phyloP scores from a whole-genome alignment of 371 early-diverging fungal species.

The Apophysomyces trapeziformis region DNA sequence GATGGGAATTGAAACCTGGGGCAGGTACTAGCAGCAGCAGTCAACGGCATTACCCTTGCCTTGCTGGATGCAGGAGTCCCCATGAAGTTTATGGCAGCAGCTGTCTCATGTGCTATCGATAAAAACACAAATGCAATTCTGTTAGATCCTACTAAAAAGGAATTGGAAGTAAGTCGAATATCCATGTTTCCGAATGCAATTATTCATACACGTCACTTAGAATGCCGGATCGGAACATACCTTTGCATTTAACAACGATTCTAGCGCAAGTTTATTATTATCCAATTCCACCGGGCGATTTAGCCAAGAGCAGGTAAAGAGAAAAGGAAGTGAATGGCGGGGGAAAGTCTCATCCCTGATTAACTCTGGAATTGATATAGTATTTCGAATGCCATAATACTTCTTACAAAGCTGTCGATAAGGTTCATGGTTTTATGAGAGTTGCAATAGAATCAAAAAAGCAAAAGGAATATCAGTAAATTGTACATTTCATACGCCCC shows the following conservation, averaged over 20 bases:
- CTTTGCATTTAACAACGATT: slow-evolving; percentile 79
- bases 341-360: background rate
- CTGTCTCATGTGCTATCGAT: slow-evolving; percentile 75
- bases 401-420: slow-evolving; percentile 52
- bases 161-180: slow-evolving; percentile 61
- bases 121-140: slow-evolving; percentile 60
- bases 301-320: slow-evolving; percentile 64
- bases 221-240: slow-evolving; percentile 78
- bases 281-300: slow-evolving; percentile 75
- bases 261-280: slow-evolving; percentile 38
- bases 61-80: slow-evolving; percentile 94
- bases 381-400: slow-evolving; percentile 55
- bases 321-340: background rate
- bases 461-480: slow-evolving; percentile 60
- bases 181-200: background rate
- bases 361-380: slow-evolving; percentile 16
- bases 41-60: slow-evolving; percentile 86
- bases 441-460: slow-evolving; percentile 61
- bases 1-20: background rate
- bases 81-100: slow-evolving; percentile 70
- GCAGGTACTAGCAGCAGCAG: slow-evolving; percentile 73
- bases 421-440: slow-evolving; percentile 63
- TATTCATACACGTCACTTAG: slow-evolving; percentile 26
- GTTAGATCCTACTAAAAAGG: slow-evolving; percentile 82
- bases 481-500: background rate